phyloP scores from a whole-genome alignment of 768 basidiomycete genomes.

The Collybiopsis confluens region DNA sequence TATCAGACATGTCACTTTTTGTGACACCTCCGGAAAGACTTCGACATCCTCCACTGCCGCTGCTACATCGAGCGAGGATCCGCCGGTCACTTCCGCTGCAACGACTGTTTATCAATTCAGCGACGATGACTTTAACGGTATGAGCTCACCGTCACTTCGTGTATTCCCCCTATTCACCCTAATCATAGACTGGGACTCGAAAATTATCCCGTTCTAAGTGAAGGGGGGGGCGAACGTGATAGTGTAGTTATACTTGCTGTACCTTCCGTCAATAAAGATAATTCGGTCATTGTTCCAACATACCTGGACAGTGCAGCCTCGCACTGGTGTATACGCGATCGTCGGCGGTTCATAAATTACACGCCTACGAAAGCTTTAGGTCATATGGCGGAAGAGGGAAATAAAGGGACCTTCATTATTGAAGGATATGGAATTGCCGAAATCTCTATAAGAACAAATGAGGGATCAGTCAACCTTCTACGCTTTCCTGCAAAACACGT shows the following conservation, averaged over 20 bases:
- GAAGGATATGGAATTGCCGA: neutral
- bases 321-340: neutral
- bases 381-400: neutral
- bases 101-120: neutral
- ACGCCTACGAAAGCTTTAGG: neutral
- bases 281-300: neutral
- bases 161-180: too few species aligned
- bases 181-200: too few species aligned
- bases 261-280: neutral
- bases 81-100: neutral
- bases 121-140: neutral
- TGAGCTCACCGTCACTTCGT: too few species aligned
- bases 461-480: neutral
- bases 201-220: too few species aligned
- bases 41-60: neutral
- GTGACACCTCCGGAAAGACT: too few species aligned
- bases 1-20: too few species aligned
- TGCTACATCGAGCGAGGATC: neutral
- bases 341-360: neutral
- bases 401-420: neutral
- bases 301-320: neutral
- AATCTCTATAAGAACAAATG: neutral
- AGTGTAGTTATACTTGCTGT: neutral
- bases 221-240: neutral
- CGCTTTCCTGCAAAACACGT: neutral